phyloP scores from a whole-genome alignment of 2,329 filamentous ascomycete species.

The Talaromyces marneffei region DNA sequence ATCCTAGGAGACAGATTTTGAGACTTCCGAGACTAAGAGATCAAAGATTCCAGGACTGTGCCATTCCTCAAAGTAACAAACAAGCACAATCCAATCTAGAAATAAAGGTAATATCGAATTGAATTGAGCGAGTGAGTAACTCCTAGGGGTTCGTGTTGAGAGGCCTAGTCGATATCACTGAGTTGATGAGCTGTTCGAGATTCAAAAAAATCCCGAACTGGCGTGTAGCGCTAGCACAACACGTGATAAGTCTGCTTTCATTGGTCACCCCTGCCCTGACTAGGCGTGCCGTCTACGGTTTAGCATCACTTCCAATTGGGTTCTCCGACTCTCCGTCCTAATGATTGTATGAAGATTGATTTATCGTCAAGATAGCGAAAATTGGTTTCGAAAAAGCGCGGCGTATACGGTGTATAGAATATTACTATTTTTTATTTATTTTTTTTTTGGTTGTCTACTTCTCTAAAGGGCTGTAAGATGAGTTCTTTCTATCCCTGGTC shows the following conservation, averaged over 20 bases:
- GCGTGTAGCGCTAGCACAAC: conserved; percentile 1
- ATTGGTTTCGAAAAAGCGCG: background rate
- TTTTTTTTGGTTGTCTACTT: background rate
- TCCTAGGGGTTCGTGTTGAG: background rate
- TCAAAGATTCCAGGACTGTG: background rate
- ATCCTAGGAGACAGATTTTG: background rate
- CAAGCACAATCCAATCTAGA: background rate
- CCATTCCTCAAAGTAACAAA: background rate
- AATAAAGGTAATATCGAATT: background rate
- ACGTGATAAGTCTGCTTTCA: background rate
- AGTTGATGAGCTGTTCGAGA: background rate
- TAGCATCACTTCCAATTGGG: no score
- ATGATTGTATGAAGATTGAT: background rate
- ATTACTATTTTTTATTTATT: background rate
- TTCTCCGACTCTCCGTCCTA: background rate
- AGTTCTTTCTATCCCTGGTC: background rate
- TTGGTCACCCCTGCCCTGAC: background rate
- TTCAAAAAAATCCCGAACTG: conserved; percentile 8
- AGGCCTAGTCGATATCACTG: background rate
- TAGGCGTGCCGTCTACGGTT: background rate
- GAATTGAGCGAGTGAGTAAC: background rate
- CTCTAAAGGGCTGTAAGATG: background rate
- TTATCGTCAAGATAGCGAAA: background rate
- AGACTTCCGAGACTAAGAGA: background rate
- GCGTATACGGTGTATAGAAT: background rate